A percentile compares a stretch with the other conserved stretches of the same genome.
phyloP scores from a whole-genome alignment of 768 basidiomycete species.

The Cubamyces sp. region DNA sequence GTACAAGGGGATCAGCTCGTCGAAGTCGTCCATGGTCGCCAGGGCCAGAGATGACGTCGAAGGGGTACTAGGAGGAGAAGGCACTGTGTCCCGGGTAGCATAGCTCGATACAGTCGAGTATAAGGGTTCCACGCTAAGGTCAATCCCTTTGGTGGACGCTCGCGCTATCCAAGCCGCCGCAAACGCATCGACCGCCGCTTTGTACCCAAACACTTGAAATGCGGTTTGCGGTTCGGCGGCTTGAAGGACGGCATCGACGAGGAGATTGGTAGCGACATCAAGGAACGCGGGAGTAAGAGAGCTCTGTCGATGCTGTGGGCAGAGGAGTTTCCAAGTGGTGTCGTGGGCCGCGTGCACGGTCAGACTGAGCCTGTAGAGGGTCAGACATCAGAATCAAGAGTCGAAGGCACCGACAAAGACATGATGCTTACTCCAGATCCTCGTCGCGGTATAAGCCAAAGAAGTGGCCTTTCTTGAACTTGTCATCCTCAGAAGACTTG shows the following conservation, averaged over 20 bases:
- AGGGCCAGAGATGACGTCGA: neutral
- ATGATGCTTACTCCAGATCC: neutral
- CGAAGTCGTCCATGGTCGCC: neutral
- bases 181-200: neutral
- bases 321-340: neutral
- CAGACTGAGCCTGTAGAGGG: neutral
- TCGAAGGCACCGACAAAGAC: too few species aligned
- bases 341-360: neutral
- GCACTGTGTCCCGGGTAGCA: conserved; percentile 6
- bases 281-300: neutral
- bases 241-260: neutral
- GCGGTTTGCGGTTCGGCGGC: neutral
- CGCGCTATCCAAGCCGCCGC: neutral
- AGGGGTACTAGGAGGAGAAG: neutral
- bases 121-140: neutral
- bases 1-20: neutral
- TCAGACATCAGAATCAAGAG: too few species aligned
- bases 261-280: neutral
- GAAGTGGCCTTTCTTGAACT: neutral
- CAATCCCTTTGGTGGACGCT: neutral
- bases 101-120: neutral
- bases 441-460: neutral
- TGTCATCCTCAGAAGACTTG: neutral
- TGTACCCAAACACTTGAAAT: neutral
- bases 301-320: neutral